Evolutionary conservation across 169 alveolate genomes (phyloP), one percentile per base, ranked within the genome.

Genomic region (Fabrea salina): DNA sequence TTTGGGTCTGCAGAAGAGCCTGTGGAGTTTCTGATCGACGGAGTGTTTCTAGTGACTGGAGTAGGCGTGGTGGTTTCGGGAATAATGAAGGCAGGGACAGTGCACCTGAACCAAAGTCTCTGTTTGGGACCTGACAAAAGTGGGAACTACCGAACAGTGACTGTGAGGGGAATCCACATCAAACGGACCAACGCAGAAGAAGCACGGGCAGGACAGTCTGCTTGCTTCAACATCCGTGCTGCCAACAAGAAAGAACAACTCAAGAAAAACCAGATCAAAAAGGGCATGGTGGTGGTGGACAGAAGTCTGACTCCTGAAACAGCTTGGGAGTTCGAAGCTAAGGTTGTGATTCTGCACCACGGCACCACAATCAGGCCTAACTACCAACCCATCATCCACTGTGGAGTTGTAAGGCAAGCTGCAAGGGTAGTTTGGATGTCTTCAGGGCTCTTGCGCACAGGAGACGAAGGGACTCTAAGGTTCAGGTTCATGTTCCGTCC

Each of bases 41-140:
- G 86, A 3, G 77, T 83, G 71, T 92, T 66, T 84, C 64, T 57
- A 37, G 92, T 87, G 44, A 85, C 91, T 11, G 96, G 96, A 49
- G 94, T 88, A 25, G 97, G 97, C 5, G 54, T 90, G 39, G 92
- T 94, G 8, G 89, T 83, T 27, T 87, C 95, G 39, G 97, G 97
- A 22, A 80, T 87, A 37, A 37, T 94, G 16, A 83, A 74, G 25
- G 61, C 92, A 16, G 97, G 97, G 27, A 86, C 78, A 13, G 87
- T 92, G 11, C 54, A 49, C 35, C 67, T 82, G 6, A 85, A 84
- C n/a, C 80, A 86, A 54, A 81, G 66, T 33, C 76, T 91, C 32
- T 33, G 75, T 33, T 70, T 94, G 8, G 97, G 97, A 5, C 97
- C 97, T 27, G 93, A 88, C 49, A 47, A 58, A 75, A 41, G 76